phyloP scores from a whole-genome alignment of 148 eudicot species.

The Vaccinium vitisidaea region DNA sequence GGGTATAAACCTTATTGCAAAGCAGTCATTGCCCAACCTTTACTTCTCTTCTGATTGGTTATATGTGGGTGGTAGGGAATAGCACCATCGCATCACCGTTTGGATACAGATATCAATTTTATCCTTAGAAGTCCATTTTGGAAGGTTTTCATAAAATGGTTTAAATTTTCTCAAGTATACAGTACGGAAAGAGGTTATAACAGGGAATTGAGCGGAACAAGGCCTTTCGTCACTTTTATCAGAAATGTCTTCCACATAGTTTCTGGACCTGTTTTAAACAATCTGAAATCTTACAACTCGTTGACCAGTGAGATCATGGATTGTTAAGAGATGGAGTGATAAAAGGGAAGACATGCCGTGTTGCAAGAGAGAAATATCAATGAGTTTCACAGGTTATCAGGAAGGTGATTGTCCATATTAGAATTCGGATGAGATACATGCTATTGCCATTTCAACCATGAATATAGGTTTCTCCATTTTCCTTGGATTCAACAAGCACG shows the following conservation, averaged over 20 bases:
- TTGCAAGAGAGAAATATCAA: neutral
- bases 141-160: neutral
- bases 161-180: neutral
- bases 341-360: neutral
- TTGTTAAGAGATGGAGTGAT: neutral
- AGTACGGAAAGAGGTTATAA: neutral
- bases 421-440: neutral
- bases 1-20: neutral
- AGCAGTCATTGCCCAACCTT: neutral
- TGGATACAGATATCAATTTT: neutral
- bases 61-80: neutral
- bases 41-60: too few species aligned
- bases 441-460: neutral
- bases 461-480: neutral
- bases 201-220: neutral
- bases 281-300: neutral
- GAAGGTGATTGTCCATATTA: too few species aligned
- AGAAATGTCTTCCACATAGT: neutral
- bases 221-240: neutral
- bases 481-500: neutral
- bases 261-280: neutral
- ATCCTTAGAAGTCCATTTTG: neutral
- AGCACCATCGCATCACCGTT: neutral
- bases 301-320: neutral
- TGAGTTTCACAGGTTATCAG: too few species aligned